Evolutionary conservation across 345 rosid genomes (phyloP).

Genomic region (Rhizophora apiculata): DNA sequence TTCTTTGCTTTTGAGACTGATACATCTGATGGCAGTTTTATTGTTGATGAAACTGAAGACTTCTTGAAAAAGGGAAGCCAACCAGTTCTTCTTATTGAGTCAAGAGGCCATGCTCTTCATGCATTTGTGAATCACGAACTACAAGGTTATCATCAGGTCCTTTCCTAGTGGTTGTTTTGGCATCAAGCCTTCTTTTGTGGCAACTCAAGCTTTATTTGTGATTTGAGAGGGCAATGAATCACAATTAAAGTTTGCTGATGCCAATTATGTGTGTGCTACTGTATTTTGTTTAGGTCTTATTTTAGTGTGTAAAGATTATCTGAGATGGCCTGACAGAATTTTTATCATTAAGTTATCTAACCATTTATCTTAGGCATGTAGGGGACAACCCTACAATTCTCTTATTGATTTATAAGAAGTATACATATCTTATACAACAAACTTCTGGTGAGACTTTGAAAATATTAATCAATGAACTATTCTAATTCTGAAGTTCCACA

Average conservation of each 20-base stretch:
- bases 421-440: not conserved
- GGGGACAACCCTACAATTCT: not conserved
- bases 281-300: not conserved
- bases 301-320: not conserved
- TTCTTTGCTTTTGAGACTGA: conserved; percentile 14
- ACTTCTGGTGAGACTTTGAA: not conserved
- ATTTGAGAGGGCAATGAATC: no score
- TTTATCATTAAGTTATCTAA: not conserved
- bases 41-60: conserved; percentile 49
- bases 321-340: not conserved
- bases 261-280: not conserved
- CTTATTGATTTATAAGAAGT: not conserved
- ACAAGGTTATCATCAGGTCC: conserved; percentile 43
- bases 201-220: not conserved
- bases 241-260: no score
- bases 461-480: not conserved
- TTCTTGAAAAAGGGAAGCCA: conserved; percentile 53
- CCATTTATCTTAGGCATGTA: not conserved
- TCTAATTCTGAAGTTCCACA: not conserved
- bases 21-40: conserved; percentile 43
- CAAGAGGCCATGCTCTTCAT: conserved; percentile 91
- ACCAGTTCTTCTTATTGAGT: conserved; percentile 69
- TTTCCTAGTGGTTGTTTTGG: conserved; percentile 1
- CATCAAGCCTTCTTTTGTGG: not conserved
- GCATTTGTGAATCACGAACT: conserved; percentile 70